Conservation (phyloP, 2,329 filamentous ascomycete genomes). For the Cordyceps cicadae region DNA sequence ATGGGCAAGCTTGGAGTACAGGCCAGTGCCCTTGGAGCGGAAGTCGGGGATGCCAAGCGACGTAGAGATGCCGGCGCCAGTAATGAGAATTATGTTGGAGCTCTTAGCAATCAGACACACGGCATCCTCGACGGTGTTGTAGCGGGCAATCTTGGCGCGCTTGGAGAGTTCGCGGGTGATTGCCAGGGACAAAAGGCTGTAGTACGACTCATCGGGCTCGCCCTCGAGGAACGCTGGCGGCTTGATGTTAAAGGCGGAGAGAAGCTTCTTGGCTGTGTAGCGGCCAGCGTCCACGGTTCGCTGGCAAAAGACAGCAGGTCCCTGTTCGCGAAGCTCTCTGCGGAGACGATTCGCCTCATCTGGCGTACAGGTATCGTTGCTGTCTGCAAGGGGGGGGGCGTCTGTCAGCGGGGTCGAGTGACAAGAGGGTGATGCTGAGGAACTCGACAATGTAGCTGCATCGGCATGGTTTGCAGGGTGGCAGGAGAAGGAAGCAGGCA, state of each 20-base stretch:
- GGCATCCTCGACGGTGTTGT: slow-evolving; percentile 84
- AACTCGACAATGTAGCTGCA: slow-evolving; percentile 7
- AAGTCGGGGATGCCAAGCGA: slow-evolving; percentile 97
- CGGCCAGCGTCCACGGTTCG: slow-evolving; percentile 60
- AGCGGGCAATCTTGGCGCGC: slow-evolving; percentile 67
- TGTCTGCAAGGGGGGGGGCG: slow-evolving; percentile 21
- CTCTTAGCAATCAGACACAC: slow-evolving; percentile 65
- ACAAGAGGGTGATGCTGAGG: not conserved
- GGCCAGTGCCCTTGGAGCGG: slow-evolving; percentile 81
- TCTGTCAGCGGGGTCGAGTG: not conserved
- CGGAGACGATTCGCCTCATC: slow-evolving; percentile 63
- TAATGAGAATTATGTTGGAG: slow-evolving; percentile 85
- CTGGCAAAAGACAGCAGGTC: slow-evolving; percentile 69
- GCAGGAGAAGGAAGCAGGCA: not conserved
- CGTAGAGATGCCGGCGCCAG: slow-evolving; percentile 92
- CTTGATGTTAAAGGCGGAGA: slow-evolving; percentile 75
- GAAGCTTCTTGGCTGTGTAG: slow-evolving; percentile 72
- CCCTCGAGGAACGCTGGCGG: slow-evolving; percentile 68
- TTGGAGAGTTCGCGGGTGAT: slow-evolving; percentile 75
- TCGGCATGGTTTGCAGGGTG: not conserved
- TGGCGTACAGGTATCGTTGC: slow-evolving; percentile 50
- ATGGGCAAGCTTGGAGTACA: slow-evolving; percentile 77
- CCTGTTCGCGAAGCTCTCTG: slow-evolving; percentile 63
- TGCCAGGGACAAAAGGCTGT: slow-evolving; percentile 64
- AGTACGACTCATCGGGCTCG: slow-evolving; percentile 59